Conservation (phyloP, 2,329 filamentous ascomycete genomes). For the Cercospora canescens region DNA sequence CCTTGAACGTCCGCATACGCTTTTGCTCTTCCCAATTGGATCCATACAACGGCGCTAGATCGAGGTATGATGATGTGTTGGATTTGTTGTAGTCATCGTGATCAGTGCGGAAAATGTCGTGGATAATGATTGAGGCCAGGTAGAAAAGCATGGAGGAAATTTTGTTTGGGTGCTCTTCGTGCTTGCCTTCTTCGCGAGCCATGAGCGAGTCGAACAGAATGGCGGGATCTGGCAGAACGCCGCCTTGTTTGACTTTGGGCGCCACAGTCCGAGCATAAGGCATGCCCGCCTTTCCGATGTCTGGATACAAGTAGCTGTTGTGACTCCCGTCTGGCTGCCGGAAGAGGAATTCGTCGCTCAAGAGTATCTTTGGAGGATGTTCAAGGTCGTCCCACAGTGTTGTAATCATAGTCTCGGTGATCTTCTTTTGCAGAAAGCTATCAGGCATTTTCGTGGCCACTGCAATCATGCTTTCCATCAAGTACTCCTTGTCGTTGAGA, state of each 20-base stretch:
- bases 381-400: constrained; percentile 51
- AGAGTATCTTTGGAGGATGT: constrained; percentile 48
- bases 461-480: constrained; percentile 59
- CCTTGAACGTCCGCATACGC: constrained; percentile 62
- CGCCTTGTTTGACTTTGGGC: constrained; percentile 57
- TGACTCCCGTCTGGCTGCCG: constrained; percentile 52
- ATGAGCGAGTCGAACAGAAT: constrained; percentile 68
- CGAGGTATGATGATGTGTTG: constrained; percentile 72
- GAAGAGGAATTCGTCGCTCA: constrained; percentile 48
- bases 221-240: constrained; percentile 63
- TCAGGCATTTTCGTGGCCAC: constrained; percentile 47
- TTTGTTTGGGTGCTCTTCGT: constrained; percentile 64
- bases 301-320: constrained; percentile 62
- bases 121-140: constrained; percentile 65
- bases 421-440: constrained; percentile 39
- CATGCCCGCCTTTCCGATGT: constrained; percentile 65
- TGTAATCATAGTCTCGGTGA: constrained; percentile 48
- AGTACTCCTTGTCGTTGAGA: constrained; percentile 62
- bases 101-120: constrained; percentile 66
- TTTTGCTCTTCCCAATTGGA: constrained; percentile 68
- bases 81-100: constrained; percentile 63
- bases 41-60: constrained; percentile 72
- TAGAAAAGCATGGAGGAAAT: constrained; percentile 77
- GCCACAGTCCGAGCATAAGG: constrained; percentile 69
- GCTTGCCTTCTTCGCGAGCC: constrained; percentile 60